Base-by-base conservation (phyloP, 129 eudicot species). In the Flaveria linearis region DNA sequence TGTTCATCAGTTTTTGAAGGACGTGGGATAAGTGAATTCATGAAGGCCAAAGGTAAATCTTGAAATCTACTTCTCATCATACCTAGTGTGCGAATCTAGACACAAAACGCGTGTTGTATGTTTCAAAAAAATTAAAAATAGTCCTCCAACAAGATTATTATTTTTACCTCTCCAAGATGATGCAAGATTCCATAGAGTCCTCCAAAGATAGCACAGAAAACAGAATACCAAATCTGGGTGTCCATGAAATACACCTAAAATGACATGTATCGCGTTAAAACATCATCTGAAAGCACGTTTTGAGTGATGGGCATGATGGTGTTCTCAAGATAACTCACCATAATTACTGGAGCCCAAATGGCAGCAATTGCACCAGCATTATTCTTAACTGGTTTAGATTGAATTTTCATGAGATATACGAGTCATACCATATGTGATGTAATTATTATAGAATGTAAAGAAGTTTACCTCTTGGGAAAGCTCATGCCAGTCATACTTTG, bases 191-290 rank as follows among this genome's bases (percentile, higher is more conserved):
- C 99, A 68, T 86, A 89, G 33, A 95, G 61, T 60, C 99, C 97
- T 72, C 99, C 99, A 80, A 91, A 95, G 39, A 91, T 73, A 36
- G 99, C 73, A 81, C 96, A 95, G 67, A 86, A 91, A 72, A 95
- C 94, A 65, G 99, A 91, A 85, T 95, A 95, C 99, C 99, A 95
- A 63, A 95, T 95, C 72, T 95, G 99, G 42, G 88, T 83, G 84
- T 95, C 99, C 99, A 95, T 91, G 85, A 95, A 95, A 81, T 91
- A 95, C 18, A 93, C 96, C 98, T 93, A 85, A 72, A 57, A n/a
- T 18, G 57, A 30, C 65, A 84, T 26, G 49, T 45, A 81, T 33
- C 13, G 39, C n/a, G 33, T 68, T 57, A 42, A 55, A 33, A 69
- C 53, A 30, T 68, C 3, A 6, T 69, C 50, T 42, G 56, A 17